These are phyloP conservation scores for Vigna hirtella DNA, from an alignment of 306 rosid genomes.

Conservation along the genomic window DNA sequence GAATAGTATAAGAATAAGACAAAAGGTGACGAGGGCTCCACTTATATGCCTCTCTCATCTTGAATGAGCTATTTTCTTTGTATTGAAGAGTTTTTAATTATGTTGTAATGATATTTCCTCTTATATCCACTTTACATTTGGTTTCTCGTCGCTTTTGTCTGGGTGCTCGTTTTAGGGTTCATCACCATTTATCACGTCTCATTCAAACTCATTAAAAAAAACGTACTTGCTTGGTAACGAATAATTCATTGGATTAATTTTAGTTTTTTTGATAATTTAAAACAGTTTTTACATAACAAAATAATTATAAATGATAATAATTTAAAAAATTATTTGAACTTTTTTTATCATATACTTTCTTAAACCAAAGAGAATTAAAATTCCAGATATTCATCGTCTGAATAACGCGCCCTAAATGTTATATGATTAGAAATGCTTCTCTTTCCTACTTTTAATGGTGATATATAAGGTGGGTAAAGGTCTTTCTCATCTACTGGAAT, in stretches of 20 bases:
- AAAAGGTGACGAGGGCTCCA: conserved; percentile 2
- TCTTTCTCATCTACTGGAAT: neutral
- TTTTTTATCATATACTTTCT: too few relatives aligned
- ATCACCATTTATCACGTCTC: neutral
- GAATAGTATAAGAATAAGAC: neutral
- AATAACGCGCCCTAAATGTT: neutral
- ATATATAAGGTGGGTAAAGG: neutral
- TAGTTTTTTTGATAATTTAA: neutral
- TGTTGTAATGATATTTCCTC: neutral
- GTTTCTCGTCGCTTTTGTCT: neutral
- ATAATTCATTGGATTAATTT: neutral
- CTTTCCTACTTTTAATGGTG: neutral
- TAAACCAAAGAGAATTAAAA: neutral
- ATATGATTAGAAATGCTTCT: neutral
- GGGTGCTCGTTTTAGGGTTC: neutral
- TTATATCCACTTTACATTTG: neutral
- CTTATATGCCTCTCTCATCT: neutral
- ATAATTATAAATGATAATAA: too few relatives aligned
- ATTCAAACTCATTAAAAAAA: neutral
- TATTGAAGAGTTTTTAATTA: neutral
- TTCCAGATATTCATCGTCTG: neutral
- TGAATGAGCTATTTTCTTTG: neutral
- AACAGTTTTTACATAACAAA: too few relatives aligned
- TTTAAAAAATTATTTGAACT: neutral
- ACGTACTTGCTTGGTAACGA: neutral